These are phyloP conservation scores for Daldinia concentrica DNA, from an alignment of 495 filamentous ascomycete genomes.

Conservation along the genomic window DNA sequence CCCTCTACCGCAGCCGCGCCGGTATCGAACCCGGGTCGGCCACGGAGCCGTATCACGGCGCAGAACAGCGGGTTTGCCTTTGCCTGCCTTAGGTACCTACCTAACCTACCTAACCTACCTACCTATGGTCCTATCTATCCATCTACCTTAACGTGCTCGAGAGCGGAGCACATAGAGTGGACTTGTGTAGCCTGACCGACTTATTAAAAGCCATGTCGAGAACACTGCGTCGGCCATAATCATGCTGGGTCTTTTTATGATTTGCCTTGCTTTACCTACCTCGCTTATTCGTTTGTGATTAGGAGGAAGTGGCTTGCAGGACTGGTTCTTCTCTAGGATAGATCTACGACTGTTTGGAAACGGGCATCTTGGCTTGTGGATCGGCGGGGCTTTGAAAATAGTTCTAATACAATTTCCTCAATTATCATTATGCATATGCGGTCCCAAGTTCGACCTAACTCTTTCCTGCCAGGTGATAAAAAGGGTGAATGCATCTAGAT, in stretches of 20 bases:
- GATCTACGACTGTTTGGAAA: not conserved
- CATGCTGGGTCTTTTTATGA: not conserved
- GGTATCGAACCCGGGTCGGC: not conserved
- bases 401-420: not conserved
- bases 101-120: too few relatives aligned
- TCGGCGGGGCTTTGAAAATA: not conserved
- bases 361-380: not conserved
- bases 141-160: too few relatives aligned
- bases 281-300: not conserved
- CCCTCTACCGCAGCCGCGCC: not conserved
- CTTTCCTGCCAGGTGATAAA: not conserved
- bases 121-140: too few relatives aligned
- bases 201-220: not conserved
- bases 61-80: not conserved
- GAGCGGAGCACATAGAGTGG: not conserved
- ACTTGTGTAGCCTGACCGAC: not conserved
- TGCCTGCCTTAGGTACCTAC: too few relatives aligned
- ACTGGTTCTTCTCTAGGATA: not conserved
- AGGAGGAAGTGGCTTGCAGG: not conserved
- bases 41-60: not conserved
- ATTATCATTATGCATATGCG: not conserved
- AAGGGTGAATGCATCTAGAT: not conserved
- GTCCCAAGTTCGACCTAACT: not conserved
- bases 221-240: not conserved
- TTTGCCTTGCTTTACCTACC: not conserved